phyloP scores from a whole-genome alignment of 371 early-diverging fungal species.

The Lichtheimia hyalospora region DNA sequence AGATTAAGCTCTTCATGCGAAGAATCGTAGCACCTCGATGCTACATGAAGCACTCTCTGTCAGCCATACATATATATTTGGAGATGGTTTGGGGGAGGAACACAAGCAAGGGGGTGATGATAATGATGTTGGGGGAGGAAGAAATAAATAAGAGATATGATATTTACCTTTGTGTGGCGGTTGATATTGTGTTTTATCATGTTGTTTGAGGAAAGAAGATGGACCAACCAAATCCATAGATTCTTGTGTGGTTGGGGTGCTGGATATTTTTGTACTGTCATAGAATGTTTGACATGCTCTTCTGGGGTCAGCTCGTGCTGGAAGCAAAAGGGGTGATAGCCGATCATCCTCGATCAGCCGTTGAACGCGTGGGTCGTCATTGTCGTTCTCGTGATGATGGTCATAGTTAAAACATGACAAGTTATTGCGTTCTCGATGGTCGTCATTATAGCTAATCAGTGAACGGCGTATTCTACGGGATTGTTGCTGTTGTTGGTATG shows the following conservation, averaged over 20 bases:
- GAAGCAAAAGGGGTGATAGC: constrained; percentile 42
- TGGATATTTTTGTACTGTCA: constrained; percentile 27
- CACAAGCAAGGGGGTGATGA: no score
- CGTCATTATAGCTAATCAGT: constrained; percentile 10
- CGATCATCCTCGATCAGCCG: constrained; percentile 33
- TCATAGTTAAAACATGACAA: constrained; percentile 13
- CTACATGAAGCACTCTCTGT: no score
- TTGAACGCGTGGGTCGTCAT: constrained; percentile 2
- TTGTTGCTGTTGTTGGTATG: constrained; percentile 8
- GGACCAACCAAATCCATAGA: background rate
- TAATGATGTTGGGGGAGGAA: no score
- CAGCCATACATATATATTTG: no score
- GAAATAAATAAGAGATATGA: no score
- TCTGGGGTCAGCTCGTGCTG: constrained; percentile 22
- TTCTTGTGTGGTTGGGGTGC: constrained; percentile 6
- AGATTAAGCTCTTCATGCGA: no score
- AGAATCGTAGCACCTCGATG: no score
- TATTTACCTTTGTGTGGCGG: no score
- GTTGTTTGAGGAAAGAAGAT: constrained; percentile 4
- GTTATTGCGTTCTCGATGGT: constrained; percentile 25
- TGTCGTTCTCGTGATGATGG: constrained; percentile 2
- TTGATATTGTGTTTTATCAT: background rate
- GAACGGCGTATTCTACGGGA: background rate
- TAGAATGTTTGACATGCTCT: constrained; percentile 32
- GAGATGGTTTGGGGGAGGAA: no score